These are phyloP conservation scores for Parietaria judaica DNA, from an alignment of 306 rosid species.

Conservation along the genomic window DNA sequence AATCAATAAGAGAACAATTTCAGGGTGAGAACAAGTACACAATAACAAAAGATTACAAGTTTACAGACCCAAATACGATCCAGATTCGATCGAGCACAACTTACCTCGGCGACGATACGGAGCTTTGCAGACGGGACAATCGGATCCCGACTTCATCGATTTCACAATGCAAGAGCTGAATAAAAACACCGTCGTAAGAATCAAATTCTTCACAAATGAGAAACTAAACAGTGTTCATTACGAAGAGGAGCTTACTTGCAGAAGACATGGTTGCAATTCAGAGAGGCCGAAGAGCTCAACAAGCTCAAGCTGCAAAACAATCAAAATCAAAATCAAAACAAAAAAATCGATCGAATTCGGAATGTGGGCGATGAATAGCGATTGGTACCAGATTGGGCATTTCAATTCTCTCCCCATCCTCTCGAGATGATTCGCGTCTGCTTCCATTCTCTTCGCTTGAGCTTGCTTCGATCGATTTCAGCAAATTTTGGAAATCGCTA, in stretches of 20 bases:
- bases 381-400: constrained; percentile 79
- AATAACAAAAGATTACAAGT: too few relatives aligned
- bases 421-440: constrained; percentile 44
- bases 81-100: background rate
- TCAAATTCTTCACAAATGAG: too few relatives aligned
- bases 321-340: background rate
- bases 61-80: too few relatives aligned
- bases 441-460: constrained; percentile 27
- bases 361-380: background rate
- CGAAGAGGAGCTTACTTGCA: constrained; percentile 49
- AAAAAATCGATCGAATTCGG: background rate
- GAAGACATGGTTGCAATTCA: constrained; percentile 83
- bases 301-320: constrained; percentile 50
- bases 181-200: background rate
- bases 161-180: constrained; percentile 58
- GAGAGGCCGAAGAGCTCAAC: constrained; percentile 50
- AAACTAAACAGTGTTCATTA: background rate
- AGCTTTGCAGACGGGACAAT: constrained; percentile 82
- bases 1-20: background rate
- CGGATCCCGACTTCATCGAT: constrained; percentile 64
- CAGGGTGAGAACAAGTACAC: too few relatives aligned
- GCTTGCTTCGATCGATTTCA: too few relatives aligned
- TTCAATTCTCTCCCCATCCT: constrained; percentile 81
- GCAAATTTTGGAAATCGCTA: too few relatives aligned
- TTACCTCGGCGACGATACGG: constrained; percentile 82